A percentile compares a stretch with the other conserved stretches of the same genome.
Conservation (phyloP, 192 early-diverging fungal genomes). For the Chytriomyces hyalinus region DNA sequence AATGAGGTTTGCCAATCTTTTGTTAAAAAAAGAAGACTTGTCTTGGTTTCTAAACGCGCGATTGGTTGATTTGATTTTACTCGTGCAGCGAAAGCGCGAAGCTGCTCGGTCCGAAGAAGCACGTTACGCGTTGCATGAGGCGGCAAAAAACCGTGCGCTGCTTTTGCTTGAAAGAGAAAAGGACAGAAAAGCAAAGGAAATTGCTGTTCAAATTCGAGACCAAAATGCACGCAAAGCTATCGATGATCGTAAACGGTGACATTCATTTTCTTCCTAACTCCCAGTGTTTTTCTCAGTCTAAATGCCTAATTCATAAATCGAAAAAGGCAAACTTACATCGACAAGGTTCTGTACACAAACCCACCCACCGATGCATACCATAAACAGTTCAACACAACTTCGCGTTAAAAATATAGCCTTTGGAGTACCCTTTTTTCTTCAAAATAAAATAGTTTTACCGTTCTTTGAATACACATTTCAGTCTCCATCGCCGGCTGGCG, state of each 20-base stretch:
- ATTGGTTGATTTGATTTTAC: conserved; percentile 5
- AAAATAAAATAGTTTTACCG: no score
- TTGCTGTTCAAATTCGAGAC: conserved; percentile 42
- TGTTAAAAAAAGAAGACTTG: not conserved
- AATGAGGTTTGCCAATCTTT: conserved; percentile 39
- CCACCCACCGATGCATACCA: conserved; percentile 55
- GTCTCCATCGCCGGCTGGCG: no score
- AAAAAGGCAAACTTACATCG: conserved; percentile 48
- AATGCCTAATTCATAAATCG: no score
- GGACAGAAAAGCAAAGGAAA: conserved; percentile 37
- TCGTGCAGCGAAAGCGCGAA: conserved; percentile 36
- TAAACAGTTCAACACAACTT: conserved; percentile 64
- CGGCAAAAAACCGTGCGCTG: conserved; percentile 47
- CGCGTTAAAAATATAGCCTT: conserved; percentile 31
- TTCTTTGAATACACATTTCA: no score
- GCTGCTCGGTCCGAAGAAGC: conserved; percentile 40
- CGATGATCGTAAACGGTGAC: conserved; percentile 49
- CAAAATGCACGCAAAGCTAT: conserved; percentile 49
- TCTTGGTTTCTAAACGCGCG: not conserved
- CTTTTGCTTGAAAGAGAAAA: conserved; percentile 53
- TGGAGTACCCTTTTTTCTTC: no score
- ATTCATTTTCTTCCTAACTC: not conserved
- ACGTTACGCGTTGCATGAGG: conserved; percentile 44
- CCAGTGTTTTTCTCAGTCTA: not conserved
- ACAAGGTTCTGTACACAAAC: conserved; percentile 62